Evolutionary conservation across 495 filamentous ascomycete species (phyloP).

Genomic region (Aspergillus steynii): DNA sequence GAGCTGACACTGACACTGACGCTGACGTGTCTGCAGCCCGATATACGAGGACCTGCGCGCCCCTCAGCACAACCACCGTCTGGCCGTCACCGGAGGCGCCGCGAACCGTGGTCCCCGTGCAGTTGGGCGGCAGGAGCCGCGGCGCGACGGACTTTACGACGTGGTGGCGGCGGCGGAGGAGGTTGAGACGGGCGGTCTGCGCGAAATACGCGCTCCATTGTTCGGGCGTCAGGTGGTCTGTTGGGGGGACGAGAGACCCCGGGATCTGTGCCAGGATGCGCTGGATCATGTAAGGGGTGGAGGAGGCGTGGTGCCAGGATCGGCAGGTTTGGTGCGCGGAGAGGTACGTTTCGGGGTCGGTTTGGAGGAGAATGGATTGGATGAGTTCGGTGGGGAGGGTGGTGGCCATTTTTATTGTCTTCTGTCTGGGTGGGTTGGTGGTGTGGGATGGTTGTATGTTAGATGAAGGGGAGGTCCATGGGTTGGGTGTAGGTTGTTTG

Average conservation of each 20-base stretch:
- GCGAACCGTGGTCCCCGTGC: constrained; percentile 9
- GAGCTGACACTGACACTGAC: background rate
- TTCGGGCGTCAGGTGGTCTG: constrained; percentile 9
- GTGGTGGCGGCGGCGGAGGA: constrained; percentile 11
- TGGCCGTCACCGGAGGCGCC: constrained; percentile 13
- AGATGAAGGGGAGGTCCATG: no score
- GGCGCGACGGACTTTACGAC: constrained; percentile 13
- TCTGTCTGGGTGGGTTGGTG: no score
- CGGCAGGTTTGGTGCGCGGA: constrained; percentile 17
- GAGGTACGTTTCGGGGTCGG: constrained; percentile 17
- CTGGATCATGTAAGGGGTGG: constrained; percentile 17
- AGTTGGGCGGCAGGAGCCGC: constrained; percentile 9
- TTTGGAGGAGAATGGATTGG: constrained; percentile 18
- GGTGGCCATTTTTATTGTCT: constrained; percentile 1
- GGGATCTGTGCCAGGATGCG: constrained; percentile 14
- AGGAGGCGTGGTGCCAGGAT: constrained; percentile 18
- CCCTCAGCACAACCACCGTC: constrained; percentile 16
- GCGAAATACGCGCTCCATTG: constrained; percentile 22
- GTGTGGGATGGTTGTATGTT: no score
- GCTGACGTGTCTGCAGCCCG: background rate
- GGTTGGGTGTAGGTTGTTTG: no score
- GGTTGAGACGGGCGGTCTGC: constrained; percentile 16
- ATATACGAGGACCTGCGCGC: constrained; percentile 15
- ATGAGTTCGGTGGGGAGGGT: constrained; percentile 21
- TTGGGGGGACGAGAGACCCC: constrained; percentile 9